Percentiles rank a stretch among this genome's conserved stretches.
Evolutionary conservation across 164 flowering plant species (phyloP).

Genomic region (Annona cherimola): DNA sequence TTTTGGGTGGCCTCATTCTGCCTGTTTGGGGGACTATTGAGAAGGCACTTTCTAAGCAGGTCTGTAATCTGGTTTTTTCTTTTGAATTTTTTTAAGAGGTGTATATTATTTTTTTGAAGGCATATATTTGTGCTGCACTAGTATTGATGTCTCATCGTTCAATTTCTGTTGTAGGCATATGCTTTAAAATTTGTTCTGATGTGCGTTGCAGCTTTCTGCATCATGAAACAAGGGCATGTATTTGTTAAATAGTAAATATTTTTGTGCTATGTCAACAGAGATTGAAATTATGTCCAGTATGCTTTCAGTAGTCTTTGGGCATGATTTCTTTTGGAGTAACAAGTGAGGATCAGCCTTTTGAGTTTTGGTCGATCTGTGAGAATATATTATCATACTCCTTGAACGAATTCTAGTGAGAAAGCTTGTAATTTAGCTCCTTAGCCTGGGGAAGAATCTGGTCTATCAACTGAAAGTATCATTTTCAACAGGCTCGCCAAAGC

Average conservation of each 20-base stretch:
- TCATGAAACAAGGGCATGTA: neutral
- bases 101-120: neutral
- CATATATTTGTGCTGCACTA: neutral
- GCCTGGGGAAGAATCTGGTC: neutral
- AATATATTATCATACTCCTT: no score
- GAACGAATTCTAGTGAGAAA: neutral
- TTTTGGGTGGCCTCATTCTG: slow-evolving; percentile 93
- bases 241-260: neutral
- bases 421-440: neutral
- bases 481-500: slow-evolving; percentile 71
- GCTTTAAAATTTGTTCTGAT: neutral
- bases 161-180: neutral
- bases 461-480: neutral
- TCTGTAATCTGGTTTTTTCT: slow-evolving; percentile 13
- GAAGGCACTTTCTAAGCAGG: slow-evolving; percentile 95
- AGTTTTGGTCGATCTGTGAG: no score
- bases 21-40: slow-evolving; percentile 96
- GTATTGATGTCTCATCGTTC: neutral
- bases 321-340: no score
- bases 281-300: neutral
- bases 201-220: neutral
- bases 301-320: neutral
- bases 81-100: neutral
- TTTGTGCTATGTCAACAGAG: neutral
- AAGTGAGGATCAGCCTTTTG: no score